These are phyloP conservation scores for Yarrowia sp. DNA, from an alignment of 805 yeast genomes.

Conservation along the genomic window DNA sequence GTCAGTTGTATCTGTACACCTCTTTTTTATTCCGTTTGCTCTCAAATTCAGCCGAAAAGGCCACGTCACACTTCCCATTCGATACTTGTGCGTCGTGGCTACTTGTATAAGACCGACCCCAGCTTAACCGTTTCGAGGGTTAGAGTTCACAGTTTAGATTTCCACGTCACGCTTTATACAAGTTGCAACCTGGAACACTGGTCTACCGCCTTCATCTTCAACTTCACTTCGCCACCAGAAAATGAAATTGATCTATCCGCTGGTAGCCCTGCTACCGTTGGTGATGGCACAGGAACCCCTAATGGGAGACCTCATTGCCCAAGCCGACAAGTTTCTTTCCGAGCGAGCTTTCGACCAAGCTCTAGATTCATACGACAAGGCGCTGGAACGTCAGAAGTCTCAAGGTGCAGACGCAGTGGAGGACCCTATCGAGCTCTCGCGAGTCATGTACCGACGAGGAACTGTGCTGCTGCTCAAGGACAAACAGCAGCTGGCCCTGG, in stretches of 20 bases:
- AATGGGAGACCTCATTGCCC: conserved; percentile 30
- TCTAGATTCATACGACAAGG: conserved; percentile 39
- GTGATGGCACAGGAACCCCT: conserved; percentile 17
- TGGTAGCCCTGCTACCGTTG: conserved; percentile 21
- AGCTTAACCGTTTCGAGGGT: neutral
- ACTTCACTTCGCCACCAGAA: neutral
- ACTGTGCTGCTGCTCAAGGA: conserved; percentile 18
- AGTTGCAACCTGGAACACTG: neutral
- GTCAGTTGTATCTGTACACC: neutral
- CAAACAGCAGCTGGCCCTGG: conserved; percentile 29
- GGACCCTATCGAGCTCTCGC: conserved; percentile 12
- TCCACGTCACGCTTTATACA: conserved; percentile 21
- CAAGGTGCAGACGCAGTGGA: conserved; percentile 14
- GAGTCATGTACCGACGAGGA: conserved; percentile 23
- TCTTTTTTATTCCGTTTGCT: neutral
- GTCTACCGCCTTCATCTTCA: neutral
- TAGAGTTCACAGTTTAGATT: neutral
- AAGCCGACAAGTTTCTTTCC: conserved; percentile 40
- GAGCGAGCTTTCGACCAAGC: conserved; percentile 40
- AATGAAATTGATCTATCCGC: conserved; percentile 8
- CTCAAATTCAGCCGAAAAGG: neutral
- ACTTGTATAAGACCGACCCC: neutral
- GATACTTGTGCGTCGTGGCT: too few species aligned
- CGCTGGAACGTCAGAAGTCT: conserved; percentile 35
- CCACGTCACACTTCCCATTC: neutral